These are phyloP conservation scores for Apodospora peruviana DNA, from an alignment of 495 filamentous ascomycete genomes.

Conservation along the genomic window DNA sequence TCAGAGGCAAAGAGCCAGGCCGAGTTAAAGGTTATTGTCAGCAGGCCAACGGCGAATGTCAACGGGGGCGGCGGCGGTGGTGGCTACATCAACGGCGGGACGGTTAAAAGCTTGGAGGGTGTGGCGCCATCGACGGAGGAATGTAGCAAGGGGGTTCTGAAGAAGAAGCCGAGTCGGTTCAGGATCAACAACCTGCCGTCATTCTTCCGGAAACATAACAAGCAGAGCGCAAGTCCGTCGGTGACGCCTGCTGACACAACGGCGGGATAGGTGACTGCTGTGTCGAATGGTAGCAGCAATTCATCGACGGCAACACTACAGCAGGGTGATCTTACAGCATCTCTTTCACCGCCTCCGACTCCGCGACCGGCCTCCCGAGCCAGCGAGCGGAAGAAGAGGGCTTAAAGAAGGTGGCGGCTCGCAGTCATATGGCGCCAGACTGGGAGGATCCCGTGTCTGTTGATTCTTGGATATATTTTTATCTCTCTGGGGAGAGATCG, in stretches of 20 bases:
- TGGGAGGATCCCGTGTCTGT: no score
- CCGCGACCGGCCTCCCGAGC: no score
- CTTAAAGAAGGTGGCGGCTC: no score
- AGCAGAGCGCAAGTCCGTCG: background rate
- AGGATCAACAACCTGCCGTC: slow-evolving; percentile 4
- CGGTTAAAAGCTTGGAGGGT: slow-evolving; percentile 18
- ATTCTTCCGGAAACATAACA: background rate
- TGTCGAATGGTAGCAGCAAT: no score
- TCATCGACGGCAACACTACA: no score
- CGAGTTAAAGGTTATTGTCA: slow-evolving; percentile 9
- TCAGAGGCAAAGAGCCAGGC: slow-evolving; percentile 20
- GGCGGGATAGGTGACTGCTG: background rate
- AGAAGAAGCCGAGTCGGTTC: slow-evolving; percentile 45
- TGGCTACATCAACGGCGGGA: slow-evolving; percentile 16
- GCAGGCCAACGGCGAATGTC: background rate
- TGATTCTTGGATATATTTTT: no score
- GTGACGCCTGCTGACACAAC: background rate
- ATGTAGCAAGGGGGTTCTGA: slow-evolving; percentile 27
- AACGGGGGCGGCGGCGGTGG: background rate
- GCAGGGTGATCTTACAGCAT: no score
- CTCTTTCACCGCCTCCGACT: no score
- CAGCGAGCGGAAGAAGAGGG: no score
- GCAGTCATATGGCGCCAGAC: no score
- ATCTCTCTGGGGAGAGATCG: no score
- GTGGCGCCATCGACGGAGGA: slow-evolving; percentile 10